Base-by-base conservation (phyloP, 331 rosid genomes). In the Cydonia oblonga region DNA sequence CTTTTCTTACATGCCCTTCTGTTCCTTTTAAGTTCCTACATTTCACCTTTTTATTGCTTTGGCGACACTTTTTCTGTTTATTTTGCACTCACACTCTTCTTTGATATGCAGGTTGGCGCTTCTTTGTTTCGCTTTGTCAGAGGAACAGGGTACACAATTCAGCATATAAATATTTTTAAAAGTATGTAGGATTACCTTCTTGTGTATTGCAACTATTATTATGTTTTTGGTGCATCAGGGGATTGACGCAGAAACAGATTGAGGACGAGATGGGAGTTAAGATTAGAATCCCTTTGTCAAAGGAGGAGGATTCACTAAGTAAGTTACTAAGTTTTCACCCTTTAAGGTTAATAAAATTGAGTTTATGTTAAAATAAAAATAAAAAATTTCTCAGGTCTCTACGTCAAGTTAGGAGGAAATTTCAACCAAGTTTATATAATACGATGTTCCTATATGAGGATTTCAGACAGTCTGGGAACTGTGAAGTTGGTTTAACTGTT, bases 261-360 rank as follows among this genome's bases (percentile, higher is more conserved):
- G 98, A 93, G 85, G 88, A 86, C 51, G 92, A 88, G 79, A 80
- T 74, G 80, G 88, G 90, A 72, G 96, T 93, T 71, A 86, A 85
- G 74, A 86, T 93, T 78, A 69, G 73, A 72, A 57, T 90, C 76
- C 97, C 98, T 32, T 67, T 83, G 49, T 90, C 95, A 69, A 78
- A 70, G 78, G 79, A 76, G 71, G 96, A 86, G 40, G 96, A 89
- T 54, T 86, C 73, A 42, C 60, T 90, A 53, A 78, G 98, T 93
- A 86, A 89, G 93, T 86, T 71, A 40, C 74, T 65, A 49, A 49
- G 11, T 53, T 52, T 7, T 53, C 23, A n/a, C 5, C 11, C 19
- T 71, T 79, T 62, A 49, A 62, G 59, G 64, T 70, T 84, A 56
- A 40, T 4, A 46, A n/a, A 10, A 26, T 49, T 10, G 44, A 51